These are phyloP conservation scores for Phytophthora ramorum DNA, from an alignment of 352 stramenopile species.

Conservation along the genomic window DNA sequence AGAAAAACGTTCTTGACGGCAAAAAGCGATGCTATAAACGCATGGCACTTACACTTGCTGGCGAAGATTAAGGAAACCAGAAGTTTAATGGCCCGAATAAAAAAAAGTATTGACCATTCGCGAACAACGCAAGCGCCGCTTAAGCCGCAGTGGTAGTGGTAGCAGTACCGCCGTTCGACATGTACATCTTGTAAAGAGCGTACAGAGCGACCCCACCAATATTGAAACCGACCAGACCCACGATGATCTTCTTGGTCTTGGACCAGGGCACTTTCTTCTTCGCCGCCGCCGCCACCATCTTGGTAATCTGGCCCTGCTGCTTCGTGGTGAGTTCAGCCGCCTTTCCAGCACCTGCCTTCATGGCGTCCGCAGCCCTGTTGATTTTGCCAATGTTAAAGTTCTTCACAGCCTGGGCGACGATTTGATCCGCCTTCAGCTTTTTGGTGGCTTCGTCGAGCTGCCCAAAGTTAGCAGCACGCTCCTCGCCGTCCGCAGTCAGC, in stretches of 20 bases:
- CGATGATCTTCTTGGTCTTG: neutral
- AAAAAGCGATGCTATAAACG: too few relatives aligned
- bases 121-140: neutral
- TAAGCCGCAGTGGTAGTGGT: neutral
- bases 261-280: neutral
- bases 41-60: too few relatives aligned
- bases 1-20: too few relatives aligned
- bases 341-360: neutral
- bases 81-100: too few relatives aligned
- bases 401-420: neutral
- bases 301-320: neutral
- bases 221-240: neutral
- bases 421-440: neutral
- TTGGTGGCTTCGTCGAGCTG: neutral
- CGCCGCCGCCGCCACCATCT: neutral
- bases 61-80: too few relatives aligned
- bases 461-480: neutral
- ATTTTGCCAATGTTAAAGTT: neutral
- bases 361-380: neutral
- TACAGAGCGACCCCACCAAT: neutral
- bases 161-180: neutral
- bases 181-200: neutral
- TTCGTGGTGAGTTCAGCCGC: neutral
- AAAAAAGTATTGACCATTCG: too few relatives aligned
- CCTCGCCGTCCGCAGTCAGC: neutral